Percentiles rank a stretch among this genome's conserved stretches.
phyloP scores from a whole-genome alignment of 306 rosid genomes.

The Quercus alba region DNA sequence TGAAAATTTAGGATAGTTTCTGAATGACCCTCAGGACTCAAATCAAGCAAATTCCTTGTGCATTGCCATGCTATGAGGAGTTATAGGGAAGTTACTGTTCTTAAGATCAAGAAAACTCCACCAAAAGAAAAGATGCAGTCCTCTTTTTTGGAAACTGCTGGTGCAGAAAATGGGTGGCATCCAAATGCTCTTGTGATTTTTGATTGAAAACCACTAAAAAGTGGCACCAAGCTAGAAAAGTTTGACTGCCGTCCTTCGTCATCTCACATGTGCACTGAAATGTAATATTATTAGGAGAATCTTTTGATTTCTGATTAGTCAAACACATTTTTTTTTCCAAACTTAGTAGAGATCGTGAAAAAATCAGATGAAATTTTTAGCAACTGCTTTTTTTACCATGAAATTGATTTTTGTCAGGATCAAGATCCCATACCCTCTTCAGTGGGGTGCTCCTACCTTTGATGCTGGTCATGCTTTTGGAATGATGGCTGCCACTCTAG shows the following conservation, averaged over 20 bases:
- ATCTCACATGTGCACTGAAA: background rate
- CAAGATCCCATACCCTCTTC: constrained; percentile 92
- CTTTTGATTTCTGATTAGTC: background rate
- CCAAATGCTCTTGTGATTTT: too few species aligned
- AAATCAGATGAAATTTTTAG: background rate
- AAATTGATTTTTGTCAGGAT: constrained; percentile 53
- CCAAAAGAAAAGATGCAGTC: too few species aligned
- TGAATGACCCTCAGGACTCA: background rate
- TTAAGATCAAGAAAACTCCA: too few species aligned
- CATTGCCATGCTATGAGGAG: too few species aligned
- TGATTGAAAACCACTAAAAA: too few species aligned
- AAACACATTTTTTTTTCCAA: background rate
- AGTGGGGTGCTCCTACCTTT: constrained; percentile 99
- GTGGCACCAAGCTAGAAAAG: background rate
- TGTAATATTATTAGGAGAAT: background rate
- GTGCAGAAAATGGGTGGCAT: too few species aligned
- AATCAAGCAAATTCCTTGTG: background rate
- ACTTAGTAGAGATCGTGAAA: background rate
- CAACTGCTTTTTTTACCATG: constrained; percentile 10
- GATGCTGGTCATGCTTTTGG: constrained; percentile 89
- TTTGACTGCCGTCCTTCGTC: background rate
- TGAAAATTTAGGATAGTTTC: background rate
- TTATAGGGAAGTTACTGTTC: too few species aligned
- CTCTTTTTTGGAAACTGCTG: too few species aligned
- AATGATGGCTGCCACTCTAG: constrained; percentile 97